Base-by-base conservation (phyloP, 495 filamentous ascomycete genomes). In the Hyaloscypha variabilis region DNA sequence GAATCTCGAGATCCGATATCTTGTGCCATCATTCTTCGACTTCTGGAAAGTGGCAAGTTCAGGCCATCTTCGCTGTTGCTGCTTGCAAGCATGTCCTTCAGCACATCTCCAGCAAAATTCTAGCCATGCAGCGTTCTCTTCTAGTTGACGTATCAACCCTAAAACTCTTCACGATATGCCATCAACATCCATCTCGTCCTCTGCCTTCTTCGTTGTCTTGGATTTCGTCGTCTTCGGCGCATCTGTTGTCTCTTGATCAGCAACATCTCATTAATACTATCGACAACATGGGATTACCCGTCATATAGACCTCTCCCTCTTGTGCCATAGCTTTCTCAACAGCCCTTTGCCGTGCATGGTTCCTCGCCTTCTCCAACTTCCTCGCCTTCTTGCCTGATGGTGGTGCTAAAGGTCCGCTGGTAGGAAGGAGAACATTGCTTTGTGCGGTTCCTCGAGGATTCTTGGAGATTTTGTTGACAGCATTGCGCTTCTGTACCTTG, bases 251-350 rank as follows among this genome's bases (percentile, higher is more conserved):
- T 8, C 23, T 19, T 17, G 2, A 62, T 53, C 28, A 51, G 49
- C 26, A 14, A 36, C 19, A 14, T n/a, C 46, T 21, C 51, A 6
- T 29, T 26, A 2, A 19, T 39, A 8, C 17, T 14, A 30, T 25
- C 8, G 1, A 24, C 2, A 19, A 59, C 61, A 29, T 51, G n/a
- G n/a, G n/a, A n/a, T n/a, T n/a, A 71, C 71, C 71, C 8, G 64
- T 73, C 71, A 73, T 73, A 34, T 61, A n/a, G 46, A 71, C 67
- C 50, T 73, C 66, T 52, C 69, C 66, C 50, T 71, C 67, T 62
- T 67, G 23, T 54, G 63, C 57, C 69, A 73, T 67, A 13, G 64
- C 69, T 54, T 68, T 68, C 49, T 71, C 66, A 52, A 73, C 58
- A 23, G 69, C 69, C 28, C 71, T 63, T 49, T 60, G 28, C 31